A percentile compares a stretch with the other conserved stretches of the same genome.
These are phyloP conservation scores for Phaeotremella fagi DNA, from an alignment of 768 basidiomycete species.

Conservation along the genomic window DNA sequence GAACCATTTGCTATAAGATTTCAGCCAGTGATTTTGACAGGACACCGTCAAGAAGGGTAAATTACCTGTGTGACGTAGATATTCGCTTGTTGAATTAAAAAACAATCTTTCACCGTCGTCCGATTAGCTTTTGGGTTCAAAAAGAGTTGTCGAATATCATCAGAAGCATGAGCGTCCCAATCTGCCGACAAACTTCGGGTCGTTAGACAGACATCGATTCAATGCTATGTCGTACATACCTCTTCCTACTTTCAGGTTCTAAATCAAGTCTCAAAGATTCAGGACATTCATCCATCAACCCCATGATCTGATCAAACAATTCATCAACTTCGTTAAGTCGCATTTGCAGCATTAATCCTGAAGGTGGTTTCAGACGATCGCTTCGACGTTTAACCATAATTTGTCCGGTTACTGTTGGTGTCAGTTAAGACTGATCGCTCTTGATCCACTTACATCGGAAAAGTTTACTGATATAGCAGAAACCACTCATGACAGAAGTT, in stretches of 20 bases:
- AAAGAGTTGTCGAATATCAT: constrained; percentile 85
- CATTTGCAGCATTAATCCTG: constrained; percentile 28
- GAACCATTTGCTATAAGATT: constrained; percentile 71
- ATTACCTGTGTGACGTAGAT: constrained; percentile 84
- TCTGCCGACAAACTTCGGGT: constrained; percentile 20
- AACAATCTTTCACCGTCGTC: constrained; percentile 79
- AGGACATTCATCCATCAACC: constrained; percentile 69
- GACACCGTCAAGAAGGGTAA: not conserved
- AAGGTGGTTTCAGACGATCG: constrained; percentile 32
- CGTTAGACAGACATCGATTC: not conserved
- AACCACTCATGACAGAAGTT: constrained; percentile 76
- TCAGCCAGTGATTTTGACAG: constrained; percentile 4
- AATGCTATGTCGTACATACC: not conserved
- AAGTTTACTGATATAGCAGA: constrained; percentile 80
- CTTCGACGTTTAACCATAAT: constrained; percentile 29
- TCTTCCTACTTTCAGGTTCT: not conserved
- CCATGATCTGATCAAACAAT: constrained; percentile 68
- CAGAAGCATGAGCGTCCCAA: constrained; percentile 57
- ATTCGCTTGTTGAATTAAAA: constrained; percentile 87
- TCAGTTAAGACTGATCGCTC: not conserved
- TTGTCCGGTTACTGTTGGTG: constrained; percentile 29
- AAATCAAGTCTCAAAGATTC: constrained; percentile 60
- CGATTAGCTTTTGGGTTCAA: constrained; percentile 82
- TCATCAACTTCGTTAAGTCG: constrained; percentile 73
- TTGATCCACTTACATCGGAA: constrained; percentile 50